These are phyloP conservation scores for Chaetomium sp. DNA, from an alignment of 2,329 filamentous ascomycete species.

Conservation along the genomic window DNA sequence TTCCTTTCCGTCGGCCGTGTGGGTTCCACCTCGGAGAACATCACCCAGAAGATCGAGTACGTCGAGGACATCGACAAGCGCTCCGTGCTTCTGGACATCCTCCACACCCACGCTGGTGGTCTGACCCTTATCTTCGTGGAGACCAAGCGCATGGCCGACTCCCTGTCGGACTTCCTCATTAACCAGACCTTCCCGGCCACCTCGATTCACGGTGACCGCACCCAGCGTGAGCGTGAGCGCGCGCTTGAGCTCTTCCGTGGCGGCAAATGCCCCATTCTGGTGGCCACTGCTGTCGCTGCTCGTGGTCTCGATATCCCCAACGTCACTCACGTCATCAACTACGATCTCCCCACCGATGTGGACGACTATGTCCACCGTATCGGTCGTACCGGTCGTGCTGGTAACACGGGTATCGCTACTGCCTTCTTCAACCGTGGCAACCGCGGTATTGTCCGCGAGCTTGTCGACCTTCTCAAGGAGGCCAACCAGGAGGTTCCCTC, in stretches of 20 bases:
- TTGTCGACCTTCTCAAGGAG: slow-evolving; percentile 97
- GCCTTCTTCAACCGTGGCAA: slow-evolving; percentile 99
- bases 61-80: slow-evolving; percentile 95
- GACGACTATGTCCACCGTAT: slow-evolving; percentile 99
- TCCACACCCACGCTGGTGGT: slow-evolving; percentile 85
- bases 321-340: slow-evolving; percentile 97
- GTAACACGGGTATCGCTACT: slow-evolving; percentile 96
- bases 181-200: slow-evolving; percentile 98
- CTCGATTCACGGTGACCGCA: slow-evolving; percentile 97
- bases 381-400: slow-evolving; percentile 98
- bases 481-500: slow-evolving; percentile 92
- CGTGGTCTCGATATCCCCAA: slow-evolving; percentile 90
- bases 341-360: slow-evolving; percentile 97
- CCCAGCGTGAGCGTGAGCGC: slow-evolving; percentile 96
- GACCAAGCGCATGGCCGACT: slow-evolving; percentile 99
- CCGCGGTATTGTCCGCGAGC: slow-evolving; percentile 91
- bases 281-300: slow-evolving; percentile 93
- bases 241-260: slow-evolving; percentile 97
- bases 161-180: slow-evolving; percentile 94
- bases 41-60: slow-evolving; percentile 97
- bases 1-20: slow-evolving; percentile 98
- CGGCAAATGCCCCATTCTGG: slow-evolving; percentile 89
- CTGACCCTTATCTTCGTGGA: slow-evolving; percentile 97
- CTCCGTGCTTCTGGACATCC: slow-evolving; percentile 92
- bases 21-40: slow-evolving; percentile 99